These are phyloP conservation scores for Bretschneidera sinensis DNA, from an alignment of 345 rosid species.

Conservation along the genomic window DNA sequence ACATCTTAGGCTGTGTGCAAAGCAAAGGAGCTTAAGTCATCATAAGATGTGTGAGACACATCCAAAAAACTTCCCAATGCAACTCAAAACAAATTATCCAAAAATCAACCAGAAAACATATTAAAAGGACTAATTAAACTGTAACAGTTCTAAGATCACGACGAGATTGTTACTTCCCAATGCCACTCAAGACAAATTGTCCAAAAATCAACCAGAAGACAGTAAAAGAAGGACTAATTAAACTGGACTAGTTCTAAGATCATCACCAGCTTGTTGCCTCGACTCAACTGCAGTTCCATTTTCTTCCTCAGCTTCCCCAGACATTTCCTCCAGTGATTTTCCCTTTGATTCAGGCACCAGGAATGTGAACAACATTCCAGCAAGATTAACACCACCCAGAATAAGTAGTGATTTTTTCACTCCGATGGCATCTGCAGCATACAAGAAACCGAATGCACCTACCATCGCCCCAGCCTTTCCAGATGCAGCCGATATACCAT, in stretches of 20 bases:
- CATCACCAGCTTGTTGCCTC: neutral
- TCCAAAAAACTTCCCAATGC: no score
- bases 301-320: slow-evolving; percentile 41
- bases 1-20: no score
- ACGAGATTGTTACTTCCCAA: neutral
- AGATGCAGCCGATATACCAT: slow-evolving; percentile 65
- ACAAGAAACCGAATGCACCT: slow-evolving; percentile 70
- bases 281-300: slow-evolving; percentile 5
- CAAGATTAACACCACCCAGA: slow-evolving; percentile 34
- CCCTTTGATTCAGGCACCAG: slow-evolving; percentile 53
- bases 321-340: slow-evolving; percentile 50
- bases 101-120: no score
- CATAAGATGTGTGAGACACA: no score
- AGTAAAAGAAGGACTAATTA: neutral
- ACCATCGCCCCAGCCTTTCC: slow-evolving; percentile 76
- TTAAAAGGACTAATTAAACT: slow-evolving; percentile 6
- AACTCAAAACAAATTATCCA: no score
- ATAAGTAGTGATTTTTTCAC: slow-evolving; percentile 35
- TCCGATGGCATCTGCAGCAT: slow-evolving; percentile 41
- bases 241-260: slow-evolving; percentile 1
- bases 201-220: no score
- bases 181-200: no score
- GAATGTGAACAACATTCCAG: slow-evolving; percentile 37
- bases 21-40: no score
- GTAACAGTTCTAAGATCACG: neutral